phyloP scores from a whole-genome alignment of 2,329 filamentous ascomycete genomes.

The Fusarium siculi region DNA sequence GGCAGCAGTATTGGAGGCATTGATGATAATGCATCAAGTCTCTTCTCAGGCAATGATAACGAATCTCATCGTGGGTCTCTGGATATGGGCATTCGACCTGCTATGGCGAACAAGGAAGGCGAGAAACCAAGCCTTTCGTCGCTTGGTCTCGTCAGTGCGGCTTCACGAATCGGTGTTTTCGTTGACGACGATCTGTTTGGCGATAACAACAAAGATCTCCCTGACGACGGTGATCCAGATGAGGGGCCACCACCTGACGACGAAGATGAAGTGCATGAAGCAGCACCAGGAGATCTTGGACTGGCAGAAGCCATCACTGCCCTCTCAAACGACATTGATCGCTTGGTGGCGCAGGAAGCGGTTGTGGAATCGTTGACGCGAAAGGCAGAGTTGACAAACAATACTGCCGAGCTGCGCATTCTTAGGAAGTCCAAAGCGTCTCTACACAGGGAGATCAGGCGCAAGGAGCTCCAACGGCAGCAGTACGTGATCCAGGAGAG shows the following conservation, averaged over 20 bases:
- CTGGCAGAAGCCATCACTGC: conserved; percentile 91
- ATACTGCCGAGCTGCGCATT: conserved; percentile 91
- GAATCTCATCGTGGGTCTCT: conserved; percentile 71
- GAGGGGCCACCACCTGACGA: conserved; percentile 66
- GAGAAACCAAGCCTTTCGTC: conserved; percentile 90
- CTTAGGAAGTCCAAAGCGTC: conserved; percentile 94
- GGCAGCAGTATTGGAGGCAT: conserved; percentile 29
- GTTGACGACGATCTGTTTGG: conserved; percentile 92
- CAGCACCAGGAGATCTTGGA: conserved; percentile 92
- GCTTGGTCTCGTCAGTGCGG: conserved; percentile 87
- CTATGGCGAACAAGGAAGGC: conserved; percentile 54
- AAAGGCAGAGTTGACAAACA: conserved; percentile 97
- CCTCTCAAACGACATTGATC: conserved; percentile 91
- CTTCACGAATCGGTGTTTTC: conserved; percentile 91
- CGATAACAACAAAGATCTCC: conserved; percentile 85
- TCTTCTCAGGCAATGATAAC: conserved; percentile 65
- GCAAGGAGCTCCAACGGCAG: conserved; percentile 94
- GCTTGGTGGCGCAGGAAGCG: conserved; percentile 85
- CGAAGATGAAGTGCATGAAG: conserved; percentile 89
- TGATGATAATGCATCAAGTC: conserved; percentile 56
- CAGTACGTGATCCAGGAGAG: conserved; percentile 98
- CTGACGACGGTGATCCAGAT: conserved; percentile 82
- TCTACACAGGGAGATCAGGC: conserved; percentile 87
- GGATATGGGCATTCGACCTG: conserved; percentile 58
- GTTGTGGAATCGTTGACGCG: conserved; percentile 91